Evolutionary conservation across 805 yeast genomes (phyloP).

Genomic region (Yamadazyma kitorensis): DNA sequence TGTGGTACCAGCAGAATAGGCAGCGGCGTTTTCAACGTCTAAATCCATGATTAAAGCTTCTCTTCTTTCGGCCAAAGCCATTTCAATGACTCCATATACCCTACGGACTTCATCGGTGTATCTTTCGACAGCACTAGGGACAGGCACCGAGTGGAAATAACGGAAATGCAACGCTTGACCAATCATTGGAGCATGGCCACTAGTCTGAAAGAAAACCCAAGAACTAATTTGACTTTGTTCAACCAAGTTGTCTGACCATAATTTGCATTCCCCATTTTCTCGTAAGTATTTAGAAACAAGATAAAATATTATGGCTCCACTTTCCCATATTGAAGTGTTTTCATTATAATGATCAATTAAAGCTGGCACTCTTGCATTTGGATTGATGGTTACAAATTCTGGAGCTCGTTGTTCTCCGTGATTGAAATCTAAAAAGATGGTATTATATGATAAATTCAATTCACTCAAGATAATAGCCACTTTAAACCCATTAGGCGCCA

Average conservation of each 20-base stretch:
- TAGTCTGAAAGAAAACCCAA: conserved; percentile 93
- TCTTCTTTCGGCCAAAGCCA: conserved; percentile 90
- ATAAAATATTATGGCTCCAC: conserved; percentile 87
- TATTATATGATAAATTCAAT: conserved; percentile 71
- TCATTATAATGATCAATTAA: conserved; percentile 83
- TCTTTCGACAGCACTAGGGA: conserved; percentile 86
- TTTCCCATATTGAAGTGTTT: conserved; percentile 87
- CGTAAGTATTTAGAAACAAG: conserved; percentile 65
- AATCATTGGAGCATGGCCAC: conserved; percentile 98
- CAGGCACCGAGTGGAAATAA: conserved; percentile 82
- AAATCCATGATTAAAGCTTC: conserved; percentile 87
- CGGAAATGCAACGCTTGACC: conserved; percentile 95
- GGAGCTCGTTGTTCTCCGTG: conserved; percentile 91
- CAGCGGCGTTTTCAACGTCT: conserved; percentile 83
- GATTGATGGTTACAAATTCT: conserved; percentile 88
- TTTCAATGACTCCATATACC: conserved; percentile 90
- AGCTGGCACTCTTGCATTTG: conserved; percentile 95
- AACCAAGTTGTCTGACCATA: conserved; percentile 74
- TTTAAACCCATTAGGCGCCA: conserved; percentile 95
- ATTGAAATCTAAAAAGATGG: conserved; percentile 83
- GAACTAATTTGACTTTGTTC: conserved; percentile 83
- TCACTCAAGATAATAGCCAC: conserved; percentile 89
- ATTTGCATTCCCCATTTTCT: conserved; percentile 64
- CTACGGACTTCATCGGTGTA: conserved; percentile 90
- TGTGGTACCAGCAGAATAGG: conserved; percentile 83